Conservation (phyloP, 2,329 filamentous ascomycete genomes). For the Phialophora macrospora region DNA sequence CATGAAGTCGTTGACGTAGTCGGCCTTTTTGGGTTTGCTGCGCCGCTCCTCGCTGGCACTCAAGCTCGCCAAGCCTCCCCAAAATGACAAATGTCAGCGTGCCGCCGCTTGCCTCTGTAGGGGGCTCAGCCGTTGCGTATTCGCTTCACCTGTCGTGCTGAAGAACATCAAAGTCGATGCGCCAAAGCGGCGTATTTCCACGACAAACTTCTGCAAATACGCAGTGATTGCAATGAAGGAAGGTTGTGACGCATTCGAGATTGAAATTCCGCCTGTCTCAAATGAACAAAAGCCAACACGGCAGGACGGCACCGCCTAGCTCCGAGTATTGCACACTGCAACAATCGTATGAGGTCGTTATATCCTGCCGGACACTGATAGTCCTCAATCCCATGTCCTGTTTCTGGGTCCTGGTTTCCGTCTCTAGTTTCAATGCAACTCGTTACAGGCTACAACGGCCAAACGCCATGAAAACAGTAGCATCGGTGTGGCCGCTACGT, state of each 20-base stretch:
- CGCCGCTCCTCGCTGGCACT: background rate
- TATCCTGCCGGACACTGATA: background rate
- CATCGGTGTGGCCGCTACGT: background rate
- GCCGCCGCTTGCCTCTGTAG: background rate
- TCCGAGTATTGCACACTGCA: background rate
- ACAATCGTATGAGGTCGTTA: background rate
- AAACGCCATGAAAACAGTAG: background rate
- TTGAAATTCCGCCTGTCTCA: background rate
- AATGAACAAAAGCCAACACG: background rate
- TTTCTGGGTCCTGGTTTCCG: background rate
- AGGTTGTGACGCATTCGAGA: background rate
- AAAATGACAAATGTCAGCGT: conserved; percentile 5
- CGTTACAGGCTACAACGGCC: background rate
- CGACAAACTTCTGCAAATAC: background rate
- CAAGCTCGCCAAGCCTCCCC: conserved; percentile 2
- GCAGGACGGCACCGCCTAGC: too few species aligned
- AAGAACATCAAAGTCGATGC: background rate
- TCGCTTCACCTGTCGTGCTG: background rate
- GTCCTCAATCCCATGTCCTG: background rate
- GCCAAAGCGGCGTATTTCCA: background rate
- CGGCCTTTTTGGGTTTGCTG: background rate
- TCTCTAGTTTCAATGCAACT: background rate
- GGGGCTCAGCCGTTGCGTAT: background rate
- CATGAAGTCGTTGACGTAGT: conserved; percentile 1
- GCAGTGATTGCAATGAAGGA: background rate